These are phyloP conservation scores for Coemansia sp. DNA, from an alignment of 192 early-diverging fungal species.

Conservation along the genomic window DNA sequence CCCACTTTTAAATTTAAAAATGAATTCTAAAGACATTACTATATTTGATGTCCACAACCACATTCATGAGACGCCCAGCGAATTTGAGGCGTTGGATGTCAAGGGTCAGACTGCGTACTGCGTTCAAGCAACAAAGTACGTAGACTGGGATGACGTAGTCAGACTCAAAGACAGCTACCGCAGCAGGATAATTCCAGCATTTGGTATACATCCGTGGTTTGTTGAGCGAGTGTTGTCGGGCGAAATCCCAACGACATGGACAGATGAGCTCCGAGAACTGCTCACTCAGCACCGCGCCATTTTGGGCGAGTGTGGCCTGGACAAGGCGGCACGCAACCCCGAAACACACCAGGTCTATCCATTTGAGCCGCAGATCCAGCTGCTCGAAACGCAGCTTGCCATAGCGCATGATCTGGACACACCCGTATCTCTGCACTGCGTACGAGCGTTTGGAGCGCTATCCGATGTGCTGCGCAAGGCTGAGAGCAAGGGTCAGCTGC, in stretches of 20 bases:
- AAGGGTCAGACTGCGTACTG: slow-evolving; percentile 18
- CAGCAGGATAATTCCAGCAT: slow-evolving; percentile 30
- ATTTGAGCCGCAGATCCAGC: slow-evolving; percentile 32
- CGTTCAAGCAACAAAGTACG: slow-evolving; percentile 42
- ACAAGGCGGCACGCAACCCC: slow-evolving; percentile 44
- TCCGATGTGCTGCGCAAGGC: slow-evolving; percentile 39
- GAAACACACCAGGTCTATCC: slow-evolving; percentile 25
- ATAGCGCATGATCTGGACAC: slow-evolving; percentile 66
- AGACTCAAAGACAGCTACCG: slow-evolving; percentile 18
- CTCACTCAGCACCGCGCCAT: slow-evolving; percentile 27
- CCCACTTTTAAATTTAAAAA: background rate
- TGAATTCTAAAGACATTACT: background rate
- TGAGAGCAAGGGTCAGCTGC: slow-evolving; percentile 35
- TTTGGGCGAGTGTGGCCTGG: slow-evolving; percentile 53
- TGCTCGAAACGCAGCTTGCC: slow-evolving; percentile 68
- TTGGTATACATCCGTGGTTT: slow-evolving; percentile 57
- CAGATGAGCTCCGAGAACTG: slow-evolving; percentile 21
- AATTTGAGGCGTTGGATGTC: background rate
- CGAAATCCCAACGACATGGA: slow-evolving; percentile 36
- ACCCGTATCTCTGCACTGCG: slow-evolving; percentile 75
- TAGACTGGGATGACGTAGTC: slow-evolving; percentile 37
- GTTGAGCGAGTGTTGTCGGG: slow-evolving; percentile 27
- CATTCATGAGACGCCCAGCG: slow-evolving; percentile 43
- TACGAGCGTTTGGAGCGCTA: slow-evolving; percentile 70
- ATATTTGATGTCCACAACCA: slow-evolving; percentile 51